Percentiles rank a stretch among this genome's conserved stretches.
These are phyloP conservation scores for Eucalyptus regnans DNA, from an alignment of 345 rosid species.

Conservation along the genomic window DNA sequence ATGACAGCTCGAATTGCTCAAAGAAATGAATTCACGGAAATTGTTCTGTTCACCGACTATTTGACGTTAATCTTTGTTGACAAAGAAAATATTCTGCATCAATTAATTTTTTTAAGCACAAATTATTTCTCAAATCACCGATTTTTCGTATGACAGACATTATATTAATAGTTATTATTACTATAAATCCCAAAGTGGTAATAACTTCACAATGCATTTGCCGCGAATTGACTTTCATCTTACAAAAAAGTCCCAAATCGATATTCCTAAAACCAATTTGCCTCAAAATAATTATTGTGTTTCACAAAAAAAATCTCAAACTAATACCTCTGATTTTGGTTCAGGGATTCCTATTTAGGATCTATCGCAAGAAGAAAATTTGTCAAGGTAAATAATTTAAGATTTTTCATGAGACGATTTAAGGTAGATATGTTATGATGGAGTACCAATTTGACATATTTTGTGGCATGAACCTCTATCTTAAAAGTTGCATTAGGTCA, in stretches of 20 bases:
- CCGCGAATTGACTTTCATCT: not conserved
- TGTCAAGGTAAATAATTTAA: not conserved
- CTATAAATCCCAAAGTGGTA: not conserved
- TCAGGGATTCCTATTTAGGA: not conserved
- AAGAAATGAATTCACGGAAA: not conserved
- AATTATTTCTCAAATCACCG: not conserved
- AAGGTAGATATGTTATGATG: not conserved
- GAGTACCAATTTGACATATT: not conserved
- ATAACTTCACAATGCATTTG: not conserved
- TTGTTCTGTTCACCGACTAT: not conserved
- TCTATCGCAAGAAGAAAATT: not conserved
- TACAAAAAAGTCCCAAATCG: not conserved
- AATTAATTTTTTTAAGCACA: not conserved
- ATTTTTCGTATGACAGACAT: not conserved
- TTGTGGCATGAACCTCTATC: not conserved
- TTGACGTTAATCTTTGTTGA: not conserved
- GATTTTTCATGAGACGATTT: not conserved
- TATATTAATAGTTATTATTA: not conserved
- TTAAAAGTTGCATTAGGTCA: not conserved
- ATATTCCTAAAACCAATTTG: not conserved
- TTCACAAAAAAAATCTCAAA: not conserved
- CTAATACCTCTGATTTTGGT: rapidly evolving
- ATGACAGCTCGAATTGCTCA: not conserved
- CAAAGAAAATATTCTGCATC: not conserved
- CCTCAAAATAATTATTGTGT: not conserved